phyloP scores from a whole-genome alignment of 2,329 filamentous ascomycete genomes.

The Fusarium temperatum region DNA sequence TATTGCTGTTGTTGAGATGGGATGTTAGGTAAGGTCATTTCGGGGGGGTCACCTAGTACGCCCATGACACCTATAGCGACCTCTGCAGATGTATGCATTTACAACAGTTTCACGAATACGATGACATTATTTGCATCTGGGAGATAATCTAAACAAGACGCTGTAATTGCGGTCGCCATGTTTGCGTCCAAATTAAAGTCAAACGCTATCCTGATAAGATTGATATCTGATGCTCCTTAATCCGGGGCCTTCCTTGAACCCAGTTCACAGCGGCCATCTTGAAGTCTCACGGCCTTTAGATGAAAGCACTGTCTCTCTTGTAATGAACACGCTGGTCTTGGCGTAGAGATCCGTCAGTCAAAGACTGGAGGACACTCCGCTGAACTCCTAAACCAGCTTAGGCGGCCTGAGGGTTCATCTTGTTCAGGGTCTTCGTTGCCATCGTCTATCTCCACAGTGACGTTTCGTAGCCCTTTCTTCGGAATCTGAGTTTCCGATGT shows the following conservation, averaged over 20 bases:
- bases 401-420: neutral
- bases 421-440: neutral
- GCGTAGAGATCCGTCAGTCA: neutral
- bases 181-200: neutral
- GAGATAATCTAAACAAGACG: neutral
- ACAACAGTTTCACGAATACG: rapidly evolving
- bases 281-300: neutral
- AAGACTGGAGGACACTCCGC: neutral
- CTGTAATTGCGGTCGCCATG: neutral
- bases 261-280: too few relatives aligned
- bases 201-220: neutral
- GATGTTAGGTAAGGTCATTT: neutral
- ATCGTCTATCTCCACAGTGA: neutral
- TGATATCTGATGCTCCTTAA: too few relatives aligned
- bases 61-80: too few relatives aligned
- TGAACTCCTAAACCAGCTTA: neutral
- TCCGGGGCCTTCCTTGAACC: neutral
- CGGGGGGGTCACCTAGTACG: neutral
- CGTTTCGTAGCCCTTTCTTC: neutral
- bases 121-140: neutral
- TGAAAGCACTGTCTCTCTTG: too few relatives aligned
- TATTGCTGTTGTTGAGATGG: neutral
- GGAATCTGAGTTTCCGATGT: too few relatives aligned
- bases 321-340: rapidly evolving
- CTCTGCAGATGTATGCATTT: too few relatives aligned